Base-by-base conservation (phyloP, 768 basidiomycete species). In the Pleurotus ostreatus region DNA sequence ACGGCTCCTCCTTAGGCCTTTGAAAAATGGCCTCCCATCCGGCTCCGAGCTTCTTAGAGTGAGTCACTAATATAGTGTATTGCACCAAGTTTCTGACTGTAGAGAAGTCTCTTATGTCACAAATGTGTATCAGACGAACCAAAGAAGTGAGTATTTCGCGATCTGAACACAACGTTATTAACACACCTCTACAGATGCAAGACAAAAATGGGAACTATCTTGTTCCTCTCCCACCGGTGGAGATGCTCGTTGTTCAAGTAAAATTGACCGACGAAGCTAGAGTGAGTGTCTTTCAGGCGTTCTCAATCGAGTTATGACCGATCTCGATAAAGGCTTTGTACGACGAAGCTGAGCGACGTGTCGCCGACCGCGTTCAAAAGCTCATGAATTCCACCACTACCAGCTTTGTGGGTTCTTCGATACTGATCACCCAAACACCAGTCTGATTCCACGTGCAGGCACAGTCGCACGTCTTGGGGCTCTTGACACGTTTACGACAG, bases 401-500 rank as follows among this genome's bases (percentile, higher is more conserved):
- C 46, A 61, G 76, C n/a, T 63, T 79, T 49, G 83, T 83, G 59
- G 46, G 69, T 66, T 43, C 9, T 1, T 39, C 41, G 40, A 16
- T 34, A 11, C 3, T 34, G 30, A 11, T 34, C 30, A 34, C 30
- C 7, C 30, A 11, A 34, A 34, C 30, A 34, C 8, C 53, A 38
- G 34, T 46, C 30, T 48, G 8, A 57, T 57, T 59, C 58, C 45
- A 44, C 44, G 51, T 22, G 23, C 59, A 90, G 88, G 76, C 83
- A 0, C 82, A 85, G 56, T 82, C 82, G 1, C 86, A 87, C 62
- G 83, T 91, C 12, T 69, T 92, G 38, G 86, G 87, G 59, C 84
- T 94, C 79, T 79, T 94, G n/a, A 93, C 91, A 6, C 87, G 93
- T 15, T 75, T 95, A 67, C 83, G 92, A 26, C 93, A 95, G 69